phyloP scores from a whole-genome alignment of 257 asterid genomes.

The Nicotiana sylvestris region DNA sequence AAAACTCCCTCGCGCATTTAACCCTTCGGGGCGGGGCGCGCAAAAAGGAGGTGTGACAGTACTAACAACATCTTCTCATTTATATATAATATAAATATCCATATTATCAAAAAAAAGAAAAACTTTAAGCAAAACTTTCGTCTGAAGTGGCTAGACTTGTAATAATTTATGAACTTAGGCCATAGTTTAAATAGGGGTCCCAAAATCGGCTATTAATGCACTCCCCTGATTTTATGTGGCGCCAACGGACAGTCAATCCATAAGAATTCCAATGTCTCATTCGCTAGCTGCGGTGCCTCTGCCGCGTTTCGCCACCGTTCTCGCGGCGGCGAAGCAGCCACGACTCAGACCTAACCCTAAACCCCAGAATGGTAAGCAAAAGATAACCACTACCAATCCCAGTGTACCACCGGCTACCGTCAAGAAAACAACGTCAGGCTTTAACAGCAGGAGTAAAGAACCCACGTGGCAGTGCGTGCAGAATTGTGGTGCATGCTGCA shows the following conservation, averaged over 20 bases:
- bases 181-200: not conserved
- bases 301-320: slow-evolving; percentile 36
- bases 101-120: no score
- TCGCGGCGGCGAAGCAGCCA: slow-evolving; percentile 32
- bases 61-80: no score
- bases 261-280: slow-evolving; percentile 24
- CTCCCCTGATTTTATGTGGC: not conserved
- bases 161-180: no score
- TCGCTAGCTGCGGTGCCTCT: slow-evolving; percentile 29
- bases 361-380: slow-evolving; percentile 14
- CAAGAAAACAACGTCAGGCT: slow-evolving; percentile 31
- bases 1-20: no score
- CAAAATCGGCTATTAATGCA: not conserved
- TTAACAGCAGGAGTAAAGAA: slow-evolving; percentile 59
- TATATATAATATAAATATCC: no score
- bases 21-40: no score
- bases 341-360: slow-evolving; percentile 28
- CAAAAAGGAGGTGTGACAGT: no score
- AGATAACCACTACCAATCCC: slow-evolving; percentile 17
- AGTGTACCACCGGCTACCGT: not conserved
- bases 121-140: no score
- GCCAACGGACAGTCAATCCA: not conserved
- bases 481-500: slow-evolving; percentile 96
- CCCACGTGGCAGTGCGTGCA: slow-evolving; percentile 75
- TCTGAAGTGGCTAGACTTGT: no score